Evolutionary conservation across 257 asterid species (phyloP), one percentile per base, ranked within the genome.

Genomic region (Nicotiana noctiflora): DNA sequence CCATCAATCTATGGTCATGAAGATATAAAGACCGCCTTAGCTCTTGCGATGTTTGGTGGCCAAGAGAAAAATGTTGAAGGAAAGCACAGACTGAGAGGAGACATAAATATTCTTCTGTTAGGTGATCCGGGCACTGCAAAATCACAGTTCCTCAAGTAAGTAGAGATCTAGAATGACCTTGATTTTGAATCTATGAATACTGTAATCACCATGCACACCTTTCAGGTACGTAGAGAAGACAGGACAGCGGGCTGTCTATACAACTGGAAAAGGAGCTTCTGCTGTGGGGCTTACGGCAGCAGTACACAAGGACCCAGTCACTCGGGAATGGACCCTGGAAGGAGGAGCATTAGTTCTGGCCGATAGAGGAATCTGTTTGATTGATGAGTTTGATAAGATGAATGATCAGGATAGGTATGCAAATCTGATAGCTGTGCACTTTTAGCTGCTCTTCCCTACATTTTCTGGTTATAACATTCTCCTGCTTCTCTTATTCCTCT

Each of bases 71-170:
- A 89, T 88, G 98, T 92, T 81, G 88, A 92, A 84, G 99, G 99
- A 81, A 96, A 96, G 83, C 98, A 94, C 59, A 90, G 98, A 81
- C 86, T 96, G 17, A 85, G 98, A 55, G 99, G 99, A 67, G 99
- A 94, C 88, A 92, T 96, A 79, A 96, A 94, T 84, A 94, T 96
- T 44, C 98, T 96, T 86, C 90, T 96, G 82, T 86, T 96, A 65
- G 99, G 98, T 85, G 99, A 96, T 88, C 99, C 99, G 75, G 99
- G 98, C 82, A 96, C 98, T 13, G 99, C 99, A 81, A 96, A 96
- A 91, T 96, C 99, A 79, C 98, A 96, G 87, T 90, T 96, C 85
- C 98, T 96, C 49, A 96, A 96, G 98, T 96, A 91, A 83, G 97
- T 63, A 51, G 23, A 19, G 46, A 23, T 75, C 84, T 62, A 14